Conservation (phyloP, 108 stramenopile species). For the Fistulifera pelliculosa region DNA sequence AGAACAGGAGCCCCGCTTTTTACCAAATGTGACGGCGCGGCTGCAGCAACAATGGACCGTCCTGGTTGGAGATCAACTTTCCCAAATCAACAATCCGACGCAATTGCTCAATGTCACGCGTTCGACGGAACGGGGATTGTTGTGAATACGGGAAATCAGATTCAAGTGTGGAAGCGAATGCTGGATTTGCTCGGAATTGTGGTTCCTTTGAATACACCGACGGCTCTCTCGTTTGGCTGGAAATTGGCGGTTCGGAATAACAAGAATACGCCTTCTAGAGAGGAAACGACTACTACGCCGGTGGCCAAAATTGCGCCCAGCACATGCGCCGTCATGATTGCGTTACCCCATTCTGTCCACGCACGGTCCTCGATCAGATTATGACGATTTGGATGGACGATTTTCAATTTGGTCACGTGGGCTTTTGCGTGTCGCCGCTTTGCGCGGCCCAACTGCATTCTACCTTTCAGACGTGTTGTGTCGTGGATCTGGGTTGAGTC, state of each 20-base stretch:
- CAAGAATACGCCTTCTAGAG: conserved; percentile 3
- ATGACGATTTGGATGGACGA: conserved; percentile 45
- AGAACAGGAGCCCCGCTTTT: conserved; percentile 13
- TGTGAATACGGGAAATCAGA: conserved; percentile 59
- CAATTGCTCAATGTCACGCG: conserved; percentile 38
- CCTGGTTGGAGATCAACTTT: conserved; percentile 56
- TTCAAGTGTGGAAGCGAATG: conserved; percentile 66
- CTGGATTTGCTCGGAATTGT: conserved; percentile 41
- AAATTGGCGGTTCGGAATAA: no score
- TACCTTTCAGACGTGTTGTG: conserved; percentile 47
- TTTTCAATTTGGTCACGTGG: conserved; percentile 40
- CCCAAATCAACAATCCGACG: conserved; percentile 51
- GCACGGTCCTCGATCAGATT: conserved; percentile 35
- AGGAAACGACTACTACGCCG: background rate
- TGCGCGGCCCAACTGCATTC: conserved; percentile 8
- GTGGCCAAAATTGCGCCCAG: conserved; percentile 17
- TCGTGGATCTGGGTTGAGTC: conserved; percentile 87
- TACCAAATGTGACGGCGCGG: conserved; percentile 73
- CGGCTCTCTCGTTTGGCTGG: conserved; percentile 39
- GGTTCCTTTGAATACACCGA: conserved; percentile 7
- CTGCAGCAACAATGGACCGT: conserved; percentile 68
- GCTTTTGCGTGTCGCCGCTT: conserved; percentile 23
- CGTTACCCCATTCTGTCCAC: conserved; percentile 37
- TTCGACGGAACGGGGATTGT: conserved; percentile 61
- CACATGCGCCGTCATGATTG: conserved; percentile 26